These are phyloP conservation scores for Diplodia intermedia DNA, from an alignment of 2,329 filamentous ascomycete genomes.

Conservation along the genomic window DNA sequence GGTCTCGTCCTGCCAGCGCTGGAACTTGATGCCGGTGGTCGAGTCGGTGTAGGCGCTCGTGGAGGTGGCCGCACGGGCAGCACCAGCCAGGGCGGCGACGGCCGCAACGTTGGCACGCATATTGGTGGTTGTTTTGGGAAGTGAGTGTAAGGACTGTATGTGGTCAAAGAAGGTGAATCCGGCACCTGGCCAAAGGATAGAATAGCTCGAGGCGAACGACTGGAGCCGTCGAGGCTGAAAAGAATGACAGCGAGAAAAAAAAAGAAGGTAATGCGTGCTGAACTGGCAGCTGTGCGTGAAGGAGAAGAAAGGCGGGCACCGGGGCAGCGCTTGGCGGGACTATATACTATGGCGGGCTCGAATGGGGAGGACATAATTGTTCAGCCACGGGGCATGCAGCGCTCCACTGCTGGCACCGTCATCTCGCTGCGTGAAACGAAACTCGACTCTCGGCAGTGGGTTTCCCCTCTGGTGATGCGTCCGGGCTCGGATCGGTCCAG, in stretches of 20 bases:
- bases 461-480: slow-evolving; percentile 3
- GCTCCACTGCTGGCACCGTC: slow-evolving; percentile 24
- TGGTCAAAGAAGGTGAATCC: slow-evolving; percentile 12
- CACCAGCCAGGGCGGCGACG: slow-evolving; percentile 26
- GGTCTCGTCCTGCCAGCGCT: slow-evolving; percentile 40
- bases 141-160: slow-evolving; percentile 12
- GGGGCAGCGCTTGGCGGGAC: slow-evolving; percentile 18
- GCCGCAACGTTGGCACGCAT: slow-evolving; percentile 27
- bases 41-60: slow-evolving; percentile 38
- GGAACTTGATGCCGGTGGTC: slow-evolving; percentile 46
- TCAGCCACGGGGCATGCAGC: slow-evolving; percentile 7
- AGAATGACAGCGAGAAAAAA: slow-evolving; percentile 18
- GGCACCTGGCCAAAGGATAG: slow-evolving; percentile 32
- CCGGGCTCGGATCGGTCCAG: slow-evolving; percentile 8
- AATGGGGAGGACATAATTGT: slow-evolving; percentile 29
- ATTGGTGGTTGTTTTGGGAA: slow-evolving; percentile 9
- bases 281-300: slow-evolving; percentile 29
- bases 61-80: slow-evolving; percentile 18
- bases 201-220: slow-evolving; percentile 29
- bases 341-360: slow-evolving; percentile 17
- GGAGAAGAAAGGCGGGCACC: not conserved
- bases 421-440: slow-evolving; percentile 33
- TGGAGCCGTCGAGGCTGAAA: slow-evolving; percentile 31
- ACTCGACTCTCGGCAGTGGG: slow-evolving; percentile 5
- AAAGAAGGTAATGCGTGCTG: slow-evolving; percentile 28